phyloP scores from a whole-genome alignment of 2,329 filamentous ascomycete species.

The Alternaria sp. region DNA sequence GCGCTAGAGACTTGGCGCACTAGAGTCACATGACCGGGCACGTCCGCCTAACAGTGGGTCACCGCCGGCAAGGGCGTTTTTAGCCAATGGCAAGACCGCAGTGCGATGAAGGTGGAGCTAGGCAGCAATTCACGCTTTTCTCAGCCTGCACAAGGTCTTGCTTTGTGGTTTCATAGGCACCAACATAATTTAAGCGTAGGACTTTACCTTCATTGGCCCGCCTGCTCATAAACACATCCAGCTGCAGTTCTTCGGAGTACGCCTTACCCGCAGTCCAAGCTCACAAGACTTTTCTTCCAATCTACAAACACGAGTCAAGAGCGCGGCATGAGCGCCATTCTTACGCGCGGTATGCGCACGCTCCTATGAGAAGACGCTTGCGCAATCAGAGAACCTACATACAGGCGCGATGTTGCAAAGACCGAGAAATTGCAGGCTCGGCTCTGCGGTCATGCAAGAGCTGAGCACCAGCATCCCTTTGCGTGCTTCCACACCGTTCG shows the following conservation, averaged over 20 bases:
- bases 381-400: not conserved
- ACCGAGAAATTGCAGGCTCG: not conserved
- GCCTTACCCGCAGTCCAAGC: too few species aligned
- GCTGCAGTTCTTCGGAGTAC: too few species aligned
- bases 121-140: conserved; percentile 8
- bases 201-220: too few species aligned
- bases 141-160: not conserved
- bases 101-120: not conserved
- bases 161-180: not conserved
- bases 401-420: not conserved
- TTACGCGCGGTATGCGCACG: not conserved
- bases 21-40: conserved; percentile 26
- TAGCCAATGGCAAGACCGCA: not conserved
- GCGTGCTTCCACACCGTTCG: not conserved
- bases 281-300: too few species aligned
- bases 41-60: not conserved
- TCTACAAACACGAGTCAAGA: not conserved
- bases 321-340: not conserved
- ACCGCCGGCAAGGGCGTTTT: not conserved
- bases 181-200: too few species aligned
- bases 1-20: conserved; percentile 29
- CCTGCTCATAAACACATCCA: not conserved
- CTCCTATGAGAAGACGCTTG: not conserved
- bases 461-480: not conserved
- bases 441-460: not conserved